Base-by-base conservation (phyloP, 805 yeast genomes). In the Ogataea methanolica region DNA sequence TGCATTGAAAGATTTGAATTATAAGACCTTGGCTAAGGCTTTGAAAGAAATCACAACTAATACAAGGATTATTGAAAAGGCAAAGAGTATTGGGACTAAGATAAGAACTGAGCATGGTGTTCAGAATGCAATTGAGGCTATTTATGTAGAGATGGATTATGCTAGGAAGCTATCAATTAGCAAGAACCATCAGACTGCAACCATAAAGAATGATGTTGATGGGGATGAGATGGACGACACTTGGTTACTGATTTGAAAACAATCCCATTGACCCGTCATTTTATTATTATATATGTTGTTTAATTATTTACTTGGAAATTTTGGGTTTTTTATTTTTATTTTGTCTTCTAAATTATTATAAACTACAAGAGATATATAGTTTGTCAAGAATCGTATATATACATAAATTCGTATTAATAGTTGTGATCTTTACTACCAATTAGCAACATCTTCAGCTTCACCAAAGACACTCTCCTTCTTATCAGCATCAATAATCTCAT, bases 381-480 rank as follows among this genome's bases (percentile, higher is more conserved):
- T 26, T 26, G 31, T 26, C 31, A 26, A 26, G 11, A 26, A 26
- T 26, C 31, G 31, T 33, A 33, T 33, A 33, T 33, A 33, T 3
- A 12, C 14, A 31, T 14, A 4, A 11, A 31, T 31, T 14, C 21
- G 21, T 19, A 19, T 19, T 19, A 19, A 19, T 19, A 19, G 15
- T n/a, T n/a, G 35, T 15, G 35, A 6, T 14, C 17, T 33, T 15
- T 14, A 39, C 39, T 42, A 92, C 99, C 99, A 92, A 52, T 83
- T 87, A 31, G 98, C 89, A 43, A 94, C 91, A 62, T 87, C 91
- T 62, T 87, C 96, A n/a, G 96, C 95, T 66, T 92, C 99, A 1
- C 98, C 97, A 63, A 92, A 91, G 12, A 90, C 84, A 39, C 86
- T 78, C 42, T 83, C 81, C 47, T 76, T 78, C 15, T 78, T 79